Evolutionary conservation across 2,329 filamentous ascomycete species (phyloP), one percentile per base, ranked within the genome.

Genomic region (Talaromyces albobiverticillius): DNA sequence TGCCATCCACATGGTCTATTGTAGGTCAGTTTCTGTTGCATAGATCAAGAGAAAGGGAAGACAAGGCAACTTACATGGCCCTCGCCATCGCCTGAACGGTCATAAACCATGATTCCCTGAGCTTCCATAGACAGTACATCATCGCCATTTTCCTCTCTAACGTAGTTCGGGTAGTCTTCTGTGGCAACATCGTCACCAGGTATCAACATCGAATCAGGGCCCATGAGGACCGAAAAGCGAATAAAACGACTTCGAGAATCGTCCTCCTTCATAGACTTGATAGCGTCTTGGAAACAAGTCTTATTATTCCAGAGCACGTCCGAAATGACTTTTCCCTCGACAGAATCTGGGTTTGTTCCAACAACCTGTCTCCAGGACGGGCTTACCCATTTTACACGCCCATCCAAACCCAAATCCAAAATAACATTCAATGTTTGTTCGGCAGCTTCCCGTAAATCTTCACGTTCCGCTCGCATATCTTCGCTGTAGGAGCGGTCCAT

Each of bases 1-100:
- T 62, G 99, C 84, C 91, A 99, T 99, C 94, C 94, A 99, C 95
- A 99, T 99, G 16, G 90, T 95, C 90, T 96, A 57, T 46, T 34
- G 45, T 57, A 55, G 72, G 67, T 61, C 62, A 57, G 38, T 31
- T 5, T 22, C 13, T 13, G 23, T 20, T 10, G 16, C 36, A 9
- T 10, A 10, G 26, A 29, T 29, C 26, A 10, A 29, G 5, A 18
- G 20, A 20, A 6, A 13, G 8, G 2, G 11, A 2, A 22, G 16
- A 16, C 9, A 49, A n/a, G n/a, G n/a, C 54, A 53, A 81, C 89
- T 79, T 82, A 95, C 90, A 79, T 97, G 93, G 66, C 90, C 94
- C 69, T 94, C 89, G 53, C 86, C 88, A 49, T 90, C 91, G 34
- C 90, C 89, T 11, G 88, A 83, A 58, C 88, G 85, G 70, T 97